phyloP scores from a whole-genome alignment of 495 filamentous ascomycete species.

The Acidiella bohemica region DNA sequence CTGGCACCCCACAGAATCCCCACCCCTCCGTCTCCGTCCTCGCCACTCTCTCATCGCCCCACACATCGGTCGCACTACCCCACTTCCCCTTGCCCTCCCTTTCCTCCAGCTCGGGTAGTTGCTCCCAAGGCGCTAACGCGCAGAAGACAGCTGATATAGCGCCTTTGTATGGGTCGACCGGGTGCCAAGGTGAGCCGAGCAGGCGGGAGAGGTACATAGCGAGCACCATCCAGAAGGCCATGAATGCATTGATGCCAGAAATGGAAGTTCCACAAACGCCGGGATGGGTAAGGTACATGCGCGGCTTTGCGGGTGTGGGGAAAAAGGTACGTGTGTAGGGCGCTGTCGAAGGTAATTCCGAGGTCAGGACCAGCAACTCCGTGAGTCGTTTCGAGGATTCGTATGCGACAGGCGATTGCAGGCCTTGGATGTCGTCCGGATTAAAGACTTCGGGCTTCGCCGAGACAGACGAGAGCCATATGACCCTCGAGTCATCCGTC shows the following conservation, averaged over 20 bases:
- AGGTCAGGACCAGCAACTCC: slow-evolving; percentile 67
- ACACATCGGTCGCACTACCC: slow-evolving; percentile 53
- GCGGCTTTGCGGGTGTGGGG: slow-evolving; percentile 29
- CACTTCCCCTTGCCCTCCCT: slow-evolving; percentile 58
- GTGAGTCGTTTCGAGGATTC: slow-evolving; percentile 76
- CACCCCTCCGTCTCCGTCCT: slow-evolving; percentile 74
- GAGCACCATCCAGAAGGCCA: slow-evolving; percentile 49
- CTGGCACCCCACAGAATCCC: slow-evolving; percentile 63
- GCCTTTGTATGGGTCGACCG: slow-evolving; percentile 58
- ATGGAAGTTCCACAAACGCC: slow-evolving; percentile 75
- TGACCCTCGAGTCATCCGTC: slow-evolving; percentile 40
- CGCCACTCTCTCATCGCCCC: slow-evolving; percentile 46
- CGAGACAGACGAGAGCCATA: slow-evolving; percentile 79
- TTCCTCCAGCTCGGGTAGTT: slow-evolving; percentile 49
- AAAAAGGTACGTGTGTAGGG: slow-evolving; percentile 43
- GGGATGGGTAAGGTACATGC: slow-evolving; percentile 68
- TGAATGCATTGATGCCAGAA: slow-evolving; percentile 51
- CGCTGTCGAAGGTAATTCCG: slow-evolving; percentile 47
- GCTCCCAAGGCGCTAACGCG: slow-evolving; percentile 51
- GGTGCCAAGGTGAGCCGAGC: slow-evolving; percentile 32
- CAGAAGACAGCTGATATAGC: slow-evolving; percentile 52
- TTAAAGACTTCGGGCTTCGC: slow-evolving; percentile 43
- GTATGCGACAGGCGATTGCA: slow-evolving; percentile 51
- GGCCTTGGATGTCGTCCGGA: slow-evolving; percentile 61
- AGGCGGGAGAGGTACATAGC: slow-evolving; percentile 33